Evolutionary conservation across 176 grass and related monocot genomes (phyloP).

Genomic region (Triticum timopheevii): DNA sequence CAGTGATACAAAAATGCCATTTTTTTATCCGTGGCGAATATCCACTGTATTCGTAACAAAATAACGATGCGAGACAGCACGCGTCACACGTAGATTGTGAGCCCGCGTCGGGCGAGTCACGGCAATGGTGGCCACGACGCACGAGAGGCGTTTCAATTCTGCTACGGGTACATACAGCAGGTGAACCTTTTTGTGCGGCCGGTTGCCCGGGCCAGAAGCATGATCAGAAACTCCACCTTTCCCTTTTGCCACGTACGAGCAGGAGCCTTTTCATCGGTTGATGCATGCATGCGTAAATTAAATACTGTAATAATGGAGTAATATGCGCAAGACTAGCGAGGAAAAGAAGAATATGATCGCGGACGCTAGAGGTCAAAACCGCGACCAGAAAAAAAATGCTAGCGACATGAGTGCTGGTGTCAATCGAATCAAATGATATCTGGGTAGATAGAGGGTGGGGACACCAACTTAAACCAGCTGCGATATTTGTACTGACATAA

Average conservation of each 20-base stretch:
- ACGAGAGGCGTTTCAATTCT: neutral
- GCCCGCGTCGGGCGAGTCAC: neutral
- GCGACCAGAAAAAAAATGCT: neutral
- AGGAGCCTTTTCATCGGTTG: neutral
- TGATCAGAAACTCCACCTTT: neutral
- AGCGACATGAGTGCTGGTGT: neutral
- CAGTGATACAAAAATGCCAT: neutral
- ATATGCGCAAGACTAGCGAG: neutral
- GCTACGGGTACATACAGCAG: neutral
- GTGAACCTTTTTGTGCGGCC: neutral
- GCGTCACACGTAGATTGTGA: neutral
- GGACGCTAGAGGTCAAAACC: neutral
- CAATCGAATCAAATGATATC: slow-evolving; percentile 9
- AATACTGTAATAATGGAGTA: neutral
- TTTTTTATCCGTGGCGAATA: neutral
- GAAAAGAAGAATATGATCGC: neutral
- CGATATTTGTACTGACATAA: neutral
- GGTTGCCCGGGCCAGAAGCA: neutral
- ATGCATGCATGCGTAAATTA: neutral
- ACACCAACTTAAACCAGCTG: neutral
- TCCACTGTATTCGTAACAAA: neutral
- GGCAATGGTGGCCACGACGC: neutral
- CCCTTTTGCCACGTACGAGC: neutral
- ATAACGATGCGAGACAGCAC: too few species aligned
- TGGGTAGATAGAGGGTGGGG: neutral